These are phyloP conservation scores for Lachnellula subtilissima DNA, from an alignment of 2,329 filamentous ascomycete species.

Conservation along the genomic window DNA sequence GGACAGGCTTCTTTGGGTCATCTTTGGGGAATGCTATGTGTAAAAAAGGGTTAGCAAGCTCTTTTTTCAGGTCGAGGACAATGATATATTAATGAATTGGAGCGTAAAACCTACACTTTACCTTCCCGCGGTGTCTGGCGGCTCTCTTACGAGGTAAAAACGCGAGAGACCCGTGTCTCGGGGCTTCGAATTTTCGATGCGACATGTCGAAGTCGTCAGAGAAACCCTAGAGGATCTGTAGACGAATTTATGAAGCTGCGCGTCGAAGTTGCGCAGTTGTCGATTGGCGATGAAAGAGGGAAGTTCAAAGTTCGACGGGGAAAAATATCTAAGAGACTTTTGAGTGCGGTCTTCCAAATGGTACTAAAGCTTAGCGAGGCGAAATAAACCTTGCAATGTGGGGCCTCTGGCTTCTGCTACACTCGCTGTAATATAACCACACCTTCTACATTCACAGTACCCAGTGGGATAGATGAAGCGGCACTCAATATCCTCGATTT, in stretches of 20 bases:
- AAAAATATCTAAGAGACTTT: too few species aligned
- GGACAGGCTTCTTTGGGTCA: constrained; percentile 99
- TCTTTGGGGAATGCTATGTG: constrained; percentile 89
- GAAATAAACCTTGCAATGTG: too few species aligned
- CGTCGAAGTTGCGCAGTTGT: too few species aligned
- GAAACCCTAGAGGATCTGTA: not conserved
- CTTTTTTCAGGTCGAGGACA: not conserved
- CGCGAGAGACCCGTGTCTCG: constrained; percentile 90
- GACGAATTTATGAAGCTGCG: too few species aligned
- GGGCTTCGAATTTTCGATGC: constrained; percentile 49
- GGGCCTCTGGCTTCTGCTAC: too few species aligned
- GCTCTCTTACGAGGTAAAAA: constrained; percentile 89
- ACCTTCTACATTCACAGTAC: too few species aligned
- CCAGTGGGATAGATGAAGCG: too few species aligned
- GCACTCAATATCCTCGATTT: too few species aligned
- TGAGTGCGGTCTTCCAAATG: too few species aligned
- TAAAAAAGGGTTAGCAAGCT: constrained; percentile 20
- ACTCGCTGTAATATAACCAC: too few species aligned
- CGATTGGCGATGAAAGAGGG: not conserved
- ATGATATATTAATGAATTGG: not conserved
- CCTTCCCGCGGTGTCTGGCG: constrained; percentile 79
- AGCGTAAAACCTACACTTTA: constrained; percentile 8
- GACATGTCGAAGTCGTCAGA: constrained; percentile 16
- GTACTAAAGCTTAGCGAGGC: too few species aligned
- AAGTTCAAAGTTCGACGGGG: not conserved